Conservation (phyloP, 2,329 filamentous ascomycete genomes). For the Ceratocystis colombiana region DNA sequence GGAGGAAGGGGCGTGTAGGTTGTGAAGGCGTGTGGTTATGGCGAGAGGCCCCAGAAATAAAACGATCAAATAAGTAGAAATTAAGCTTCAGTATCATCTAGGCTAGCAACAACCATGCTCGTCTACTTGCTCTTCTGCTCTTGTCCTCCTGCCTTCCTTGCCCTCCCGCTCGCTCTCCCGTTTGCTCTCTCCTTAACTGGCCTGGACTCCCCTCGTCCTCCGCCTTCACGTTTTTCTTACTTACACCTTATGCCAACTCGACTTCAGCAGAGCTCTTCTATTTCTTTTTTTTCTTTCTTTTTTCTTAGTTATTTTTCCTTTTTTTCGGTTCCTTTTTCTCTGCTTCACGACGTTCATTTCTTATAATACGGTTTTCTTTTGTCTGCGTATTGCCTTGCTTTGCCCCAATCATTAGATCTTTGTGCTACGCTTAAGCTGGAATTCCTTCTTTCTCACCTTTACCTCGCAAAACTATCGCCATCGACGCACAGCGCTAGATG, state of each 20-base stretch:
- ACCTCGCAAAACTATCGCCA: neutral
- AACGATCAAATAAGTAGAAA: constrained; percentile 1
- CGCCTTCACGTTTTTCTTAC: neutral
- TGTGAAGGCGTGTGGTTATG: too few species aligned
- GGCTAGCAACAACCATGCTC: constrained; percentile 1
- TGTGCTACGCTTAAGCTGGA: constrained; percentile 6
- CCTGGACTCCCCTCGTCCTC: constrained; percentile 18
- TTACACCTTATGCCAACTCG: constrained; percentile 20
- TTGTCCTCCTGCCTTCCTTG: constrained; percentile 9
- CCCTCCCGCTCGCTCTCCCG: neutral
- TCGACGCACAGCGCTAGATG: neutral
- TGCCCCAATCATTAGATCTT: neutral
- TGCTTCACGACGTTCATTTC: constrained; percentile 12
- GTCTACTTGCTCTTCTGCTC: neutral
- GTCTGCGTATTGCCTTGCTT: constrained; percentile 7
- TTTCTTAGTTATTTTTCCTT: constrained; percentile 11
- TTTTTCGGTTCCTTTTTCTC: constrained; percentile 8
- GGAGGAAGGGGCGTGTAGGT: neutral
- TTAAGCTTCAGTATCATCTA: neutral
- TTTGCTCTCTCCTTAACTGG: constrained; percentile 18
- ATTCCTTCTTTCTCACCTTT: neutral
- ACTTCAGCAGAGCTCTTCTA: neutral
- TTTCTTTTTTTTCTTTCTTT: constrained; percentile 14
- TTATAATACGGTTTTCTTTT: constrained; percentile 11
- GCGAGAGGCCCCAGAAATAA: neutral